phyloP scores from a whole-genome alignment of 306 rosid genomes.

The Cucurbita ficifolia region DNA sequence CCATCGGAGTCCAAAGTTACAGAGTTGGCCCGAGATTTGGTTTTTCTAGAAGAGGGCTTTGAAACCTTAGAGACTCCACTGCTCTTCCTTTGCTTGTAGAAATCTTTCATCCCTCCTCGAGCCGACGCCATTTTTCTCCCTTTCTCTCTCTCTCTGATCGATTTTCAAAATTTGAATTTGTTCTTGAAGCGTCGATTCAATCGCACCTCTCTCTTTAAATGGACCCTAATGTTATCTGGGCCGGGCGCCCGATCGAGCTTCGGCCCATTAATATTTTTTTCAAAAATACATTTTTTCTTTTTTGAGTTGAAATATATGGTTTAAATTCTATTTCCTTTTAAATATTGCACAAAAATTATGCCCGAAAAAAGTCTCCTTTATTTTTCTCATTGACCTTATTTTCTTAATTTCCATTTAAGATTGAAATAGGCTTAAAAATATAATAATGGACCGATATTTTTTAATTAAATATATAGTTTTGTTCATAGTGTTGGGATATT shows the following conservation, averaged over 20 bases:
- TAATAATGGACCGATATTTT: background rate
- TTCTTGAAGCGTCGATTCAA: background rate
- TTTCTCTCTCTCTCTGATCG: background rate
- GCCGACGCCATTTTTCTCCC: slow-evolving; percentile 18
- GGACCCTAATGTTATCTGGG: background rate
- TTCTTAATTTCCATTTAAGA: background rate
- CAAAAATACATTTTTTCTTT: too few relatives aligned
- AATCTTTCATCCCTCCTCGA: slow-evolving; percentile 27
- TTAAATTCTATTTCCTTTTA: too few relatives aligned
- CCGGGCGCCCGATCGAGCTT: background rate
- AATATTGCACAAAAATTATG: too few relatives aligned
- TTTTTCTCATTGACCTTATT: too few relatives aligned
- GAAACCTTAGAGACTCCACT: slow-evolving; percentile 15
- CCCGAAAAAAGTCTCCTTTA: too few relatives aligned
- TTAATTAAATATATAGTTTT: too few relatives aligned
- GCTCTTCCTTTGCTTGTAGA: slow-evolving; percentile 40
- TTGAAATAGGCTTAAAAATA: background rate
- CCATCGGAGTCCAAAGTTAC: slow-evolving; percentile 14
- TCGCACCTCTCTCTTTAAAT: background rate
- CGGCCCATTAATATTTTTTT: background rate
- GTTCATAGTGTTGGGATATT: too few relatives aligned
- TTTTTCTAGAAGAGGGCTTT: slow-evolving; percentile 3
- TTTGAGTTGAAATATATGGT: too few relatives aligned
- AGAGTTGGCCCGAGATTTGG: slow-evolving; percentile 18
- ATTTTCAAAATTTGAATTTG: slow-evolving; percentile 21